These are phyloP conservation scores for Cystofilobasidium capitatum DNA, from an alignment of 768 basidiomycete species.

Conservation along the genomic window DNA sequence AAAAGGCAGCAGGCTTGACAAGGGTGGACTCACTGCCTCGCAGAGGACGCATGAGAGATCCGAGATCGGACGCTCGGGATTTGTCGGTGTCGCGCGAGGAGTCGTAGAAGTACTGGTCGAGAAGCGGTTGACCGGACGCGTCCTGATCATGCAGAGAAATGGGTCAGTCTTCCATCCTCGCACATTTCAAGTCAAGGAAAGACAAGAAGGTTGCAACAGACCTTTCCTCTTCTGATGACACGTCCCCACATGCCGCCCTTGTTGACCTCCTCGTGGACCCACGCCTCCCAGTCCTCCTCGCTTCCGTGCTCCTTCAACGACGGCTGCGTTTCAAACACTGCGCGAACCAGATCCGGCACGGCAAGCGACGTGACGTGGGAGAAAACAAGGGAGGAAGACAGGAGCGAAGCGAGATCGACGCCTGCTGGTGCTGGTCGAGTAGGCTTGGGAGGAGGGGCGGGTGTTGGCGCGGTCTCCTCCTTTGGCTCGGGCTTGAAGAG, in stretches of 20 bases:
- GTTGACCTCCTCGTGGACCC: conserved; percentile 15
- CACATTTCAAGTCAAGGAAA: not conserved
- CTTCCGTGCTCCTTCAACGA: not conserved
- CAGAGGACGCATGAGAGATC: conserved; percentile 21
- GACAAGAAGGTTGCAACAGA: not conserved
- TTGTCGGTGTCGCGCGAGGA: conserved; percentile 15
- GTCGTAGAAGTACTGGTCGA: conserved; percentile 26
- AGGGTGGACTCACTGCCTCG: conserved; percentile 22
- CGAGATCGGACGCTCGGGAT: conserved; percentile 14
- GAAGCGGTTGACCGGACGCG: conserved; percentile 22
- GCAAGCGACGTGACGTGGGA: conserved; percentile 20
- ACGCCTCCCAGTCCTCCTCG: conserved; percentile 17
- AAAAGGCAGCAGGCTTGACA: not conserved
- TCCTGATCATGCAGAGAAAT: conserved; percentile 7
- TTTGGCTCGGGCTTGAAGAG: not conserved
- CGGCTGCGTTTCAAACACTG: conserved; percentile 12
- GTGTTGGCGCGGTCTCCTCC: not conserved
- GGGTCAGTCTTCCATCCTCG: not conserved
- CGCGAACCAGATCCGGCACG: conserved; percentile 11
- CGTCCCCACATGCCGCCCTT: conserved; percentile 22
- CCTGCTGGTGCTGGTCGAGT: conserved; percentile 5
- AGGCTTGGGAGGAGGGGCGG: not conserved
- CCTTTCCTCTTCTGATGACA: conserved; percentile 22
- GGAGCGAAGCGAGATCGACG: conserved; percentile 17
- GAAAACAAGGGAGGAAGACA: conserved; percentile 26